A percentile compares a stretch with the other conserved stretches of the same genome.
phyloP scores from a whole-genome alignment of 1,284 basidiomycete species.

The Marasmius sp. region DNA sequence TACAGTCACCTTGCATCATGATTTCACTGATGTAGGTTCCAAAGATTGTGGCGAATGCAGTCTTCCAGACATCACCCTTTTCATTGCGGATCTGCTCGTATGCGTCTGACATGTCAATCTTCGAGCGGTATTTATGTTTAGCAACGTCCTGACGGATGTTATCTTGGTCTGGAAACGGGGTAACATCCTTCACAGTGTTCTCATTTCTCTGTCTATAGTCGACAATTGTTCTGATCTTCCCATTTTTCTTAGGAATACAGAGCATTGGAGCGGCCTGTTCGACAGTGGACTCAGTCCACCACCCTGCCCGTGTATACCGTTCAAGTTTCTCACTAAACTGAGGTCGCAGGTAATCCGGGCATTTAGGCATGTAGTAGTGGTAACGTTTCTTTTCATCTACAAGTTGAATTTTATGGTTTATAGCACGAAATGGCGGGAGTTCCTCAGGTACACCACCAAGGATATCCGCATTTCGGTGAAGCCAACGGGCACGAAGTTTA shows the following conservation, averaged over 20 bases:
- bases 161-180: conserved; percentile 28
- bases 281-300: conserved; percentile 10
- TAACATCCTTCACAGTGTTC: conserved; percentile 29
- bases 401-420: conserved; percentile 32
- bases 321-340: conserved; percentile 21
- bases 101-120: conserved; percentile 12
- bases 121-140: not conserved
- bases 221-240: conserved; percentile 7
- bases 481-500: conserved; percentile 19
- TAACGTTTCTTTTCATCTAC: conserved; percentile 25
- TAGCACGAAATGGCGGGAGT: conserved; percentile 24
- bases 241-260: conserved; percentile 26
- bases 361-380: conserved; percentile 24
- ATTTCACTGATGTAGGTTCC: conserved; percentile 19
- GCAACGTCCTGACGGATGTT: not conserved
- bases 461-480: conserved; percentile 19
- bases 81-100: conserved; percentile 12
- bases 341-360: conserved; percentile 4
- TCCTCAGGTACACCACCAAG: conserved; percentile 18
- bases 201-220: conserved; percentile 12
- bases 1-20: conserved; percentile 15
- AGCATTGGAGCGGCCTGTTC: conserved; percentile 25
- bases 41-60: conserved; percentile 17
- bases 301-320: conserved; percentile 18
- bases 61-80: conserved; percentile 12